Evolutionary conservation across 23 red algal species (phyloP).

Genomic region (Gracilaria vermiculophylla): DNA sequence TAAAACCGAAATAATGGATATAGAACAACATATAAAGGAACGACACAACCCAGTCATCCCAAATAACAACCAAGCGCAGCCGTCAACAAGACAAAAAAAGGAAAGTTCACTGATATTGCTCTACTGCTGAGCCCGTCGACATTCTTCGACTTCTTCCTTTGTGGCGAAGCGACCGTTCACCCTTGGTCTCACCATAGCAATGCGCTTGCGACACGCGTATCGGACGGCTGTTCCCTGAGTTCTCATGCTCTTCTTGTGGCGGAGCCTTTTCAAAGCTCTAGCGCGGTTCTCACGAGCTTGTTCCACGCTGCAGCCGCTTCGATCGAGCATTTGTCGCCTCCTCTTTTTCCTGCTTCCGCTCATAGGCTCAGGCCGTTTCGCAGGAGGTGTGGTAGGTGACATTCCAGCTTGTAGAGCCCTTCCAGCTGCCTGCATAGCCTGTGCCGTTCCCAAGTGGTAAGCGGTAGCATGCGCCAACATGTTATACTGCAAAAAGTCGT

Average conservation of each 20-base stretch:
- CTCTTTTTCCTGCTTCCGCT: constrained; percentile 50
- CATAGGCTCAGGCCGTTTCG: background rate
- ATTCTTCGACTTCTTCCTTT: constrained; percentile 68
- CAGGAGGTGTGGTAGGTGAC: background rate
- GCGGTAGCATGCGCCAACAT: constrained; percentile 64
- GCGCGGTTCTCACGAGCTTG: constrained; percentile 61
- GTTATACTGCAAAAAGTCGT: constrained; percentile 32
- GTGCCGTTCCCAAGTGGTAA: constrained; percentile 35
- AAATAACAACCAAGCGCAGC: background rate
- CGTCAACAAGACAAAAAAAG: background rate
- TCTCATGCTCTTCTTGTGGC: constrained; percentile 59
- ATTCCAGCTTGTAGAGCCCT: background rate
- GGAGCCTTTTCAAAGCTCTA: constrained; percentile 44
- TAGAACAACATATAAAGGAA: background rate
- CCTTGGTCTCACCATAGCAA: constrained; percentile 70
- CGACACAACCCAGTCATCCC: background rate
- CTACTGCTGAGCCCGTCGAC: background rate
- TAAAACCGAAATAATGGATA: background rate
- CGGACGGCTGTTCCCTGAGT: constrained; percentile 56
- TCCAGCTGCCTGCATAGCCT: constrained; percentile 14
- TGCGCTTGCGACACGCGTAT: constrained; percentile 69
- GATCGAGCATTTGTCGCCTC: constrained; percentile 56
- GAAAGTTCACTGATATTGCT: background rate
- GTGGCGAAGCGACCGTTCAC: constrained; percentile 82
- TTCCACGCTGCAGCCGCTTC: constrained; percentile 54